phyloP scores from a whole-genome alignment of 1,284 basidiomycete genomes.

The Sporisorium scitamineum region DNA sequence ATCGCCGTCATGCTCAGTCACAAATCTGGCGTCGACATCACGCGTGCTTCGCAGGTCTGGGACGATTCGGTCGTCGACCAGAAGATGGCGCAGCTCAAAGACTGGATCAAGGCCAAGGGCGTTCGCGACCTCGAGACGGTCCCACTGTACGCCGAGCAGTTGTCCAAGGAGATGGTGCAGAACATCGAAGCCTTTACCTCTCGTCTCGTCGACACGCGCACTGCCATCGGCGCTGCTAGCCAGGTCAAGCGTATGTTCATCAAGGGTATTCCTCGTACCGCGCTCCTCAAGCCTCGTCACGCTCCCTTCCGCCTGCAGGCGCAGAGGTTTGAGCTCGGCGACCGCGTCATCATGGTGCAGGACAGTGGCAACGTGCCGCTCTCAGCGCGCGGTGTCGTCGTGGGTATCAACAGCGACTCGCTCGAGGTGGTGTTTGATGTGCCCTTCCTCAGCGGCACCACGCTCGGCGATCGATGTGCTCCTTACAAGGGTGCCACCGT shows the following conservation, averaged over 20 bases:
- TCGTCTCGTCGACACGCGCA: conserved; percentile 70
- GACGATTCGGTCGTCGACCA: conserved; percentile 76
- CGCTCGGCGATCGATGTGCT: conserved; percentile 76
- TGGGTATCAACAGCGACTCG: conserved; percentile 81
- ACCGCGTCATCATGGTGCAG: conserved; percentile 93
- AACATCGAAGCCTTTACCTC: conserved; percentile 79
- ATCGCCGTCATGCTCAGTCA: conserved; percentile 48
- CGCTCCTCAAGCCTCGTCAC: conserved; percentile 92
- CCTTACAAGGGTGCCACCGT: conserved; percentile 57
- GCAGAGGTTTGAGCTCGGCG: conserved; percentile 91
- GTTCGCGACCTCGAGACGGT: conserved; percentile 92
- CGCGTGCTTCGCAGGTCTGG: conserved; percentile 80
- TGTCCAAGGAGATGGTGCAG: conserved; percentile 76
- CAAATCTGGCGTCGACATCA: conserved; percentile 74
- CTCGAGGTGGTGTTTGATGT: conserved; percentile 98
- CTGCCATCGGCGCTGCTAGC: conserved; percentile 73
- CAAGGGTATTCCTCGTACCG: conserved; percentile 91
- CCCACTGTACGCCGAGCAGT: conserved; percentile 88
- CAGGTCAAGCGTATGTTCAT: conserved; percentile 91
- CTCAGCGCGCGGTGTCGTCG: conserved; percentile 90
- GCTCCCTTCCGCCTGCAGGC: conserved; percentile 88
- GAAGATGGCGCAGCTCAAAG: conserved; percentile 81
- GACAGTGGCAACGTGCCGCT: conserved; percentile 92
- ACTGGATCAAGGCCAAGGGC: conserved; percentile 88
- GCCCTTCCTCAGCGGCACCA: conserved; percentile 91